Conservation (phyloP, 2,329 filamentous ascomycete genomes). For the Penicillium sp. region DNA sequence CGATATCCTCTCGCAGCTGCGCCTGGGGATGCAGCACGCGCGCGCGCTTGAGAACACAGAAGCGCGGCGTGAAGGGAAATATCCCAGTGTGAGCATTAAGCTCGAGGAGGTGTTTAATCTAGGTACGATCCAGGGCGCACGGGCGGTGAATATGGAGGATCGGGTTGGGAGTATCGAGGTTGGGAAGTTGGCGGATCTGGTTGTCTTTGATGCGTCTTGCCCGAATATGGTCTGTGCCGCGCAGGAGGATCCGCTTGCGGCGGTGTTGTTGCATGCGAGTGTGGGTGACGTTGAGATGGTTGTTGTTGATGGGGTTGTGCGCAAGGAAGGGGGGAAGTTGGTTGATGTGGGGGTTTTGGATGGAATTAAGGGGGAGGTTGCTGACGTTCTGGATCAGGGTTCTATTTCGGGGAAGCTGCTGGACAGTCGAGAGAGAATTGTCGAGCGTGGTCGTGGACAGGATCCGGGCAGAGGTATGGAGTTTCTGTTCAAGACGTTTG, state of each 20-base stretch:
- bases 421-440: not conserved
- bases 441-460: not conserved
- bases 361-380: not conserved
- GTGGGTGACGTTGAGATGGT: conserved; percentile 34
- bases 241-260: conserved; percentile 34
- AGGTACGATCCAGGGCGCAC: conserved; percentile 38
- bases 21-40: conserved; percentile 31
- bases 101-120: conserved; percentile 35
- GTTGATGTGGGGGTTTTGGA: not conserved
- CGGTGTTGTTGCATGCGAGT: conserved; percentile 35
- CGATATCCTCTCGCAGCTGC: conserved; percentile 34
- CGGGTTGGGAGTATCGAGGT: conserved; percentile 32
- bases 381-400: not conserved
- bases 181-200: conserved; percentile 37
- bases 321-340: conserved; percentile 25
- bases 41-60: conserved; percentile 25
- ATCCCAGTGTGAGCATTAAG: conserved; percentile 18
- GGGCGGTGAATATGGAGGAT: conserved; percentile 32
- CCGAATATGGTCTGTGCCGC: conserved; percentile 34
- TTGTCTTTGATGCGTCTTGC: conserved; percentile 33
- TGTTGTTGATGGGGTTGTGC: conserved; percentile 33
- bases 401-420: not conserved
- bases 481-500: not conserved
- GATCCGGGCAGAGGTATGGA: not conserved
- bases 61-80: conserved; percentile 12